Conservation (phyloP, 2,329 filamentous ascomycete genomes). For the Malbranchea zuffiana region DNA sequence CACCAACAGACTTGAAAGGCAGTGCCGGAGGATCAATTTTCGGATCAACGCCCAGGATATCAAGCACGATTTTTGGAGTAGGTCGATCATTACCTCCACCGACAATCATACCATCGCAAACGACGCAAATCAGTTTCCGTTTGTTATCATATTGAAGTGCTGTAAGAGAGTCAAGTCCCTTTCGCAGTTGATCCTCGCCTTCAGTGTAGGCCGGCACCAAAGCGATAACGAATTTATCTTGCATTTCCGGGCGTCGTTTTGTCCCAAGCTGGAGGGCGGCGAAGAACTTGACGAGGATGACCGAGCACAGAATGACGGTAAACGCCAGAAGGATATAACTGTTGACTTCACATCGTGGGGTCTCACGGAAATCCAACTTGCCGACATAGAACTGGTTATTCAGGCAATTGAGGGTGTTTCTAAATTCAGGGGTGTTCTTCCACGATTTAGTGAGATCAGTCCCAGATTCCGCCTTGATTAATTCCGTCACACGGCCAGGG, state of each 20-base stretch:
- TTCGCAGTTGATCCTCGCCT: slow-evolving; percentile 86
- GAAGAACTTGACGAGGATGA: slow-evolving; percentile 81
- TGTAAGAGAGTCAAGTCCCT: slow-evolving; percentile 87
- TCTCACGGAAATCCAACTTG: slow-evolving; percentile 70
- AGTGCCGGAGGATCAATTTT: slow-evolving; percentile 91
- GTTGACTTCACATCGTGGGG: slow-evolving; percentile 69
- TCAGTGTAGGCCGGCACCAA: slow-evolving; percentile 97
- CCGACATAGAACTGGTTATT: slow-evolving; percentile 75
- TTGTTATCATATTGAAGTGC: slow-evolving; percentile 97
- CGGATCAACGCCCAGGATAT: slow-evolving; percentile 92
- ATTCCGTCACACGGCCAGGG: slow-evolving; percentile 52
- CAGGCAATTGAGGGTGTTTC: slow-evolving; percentile 67
- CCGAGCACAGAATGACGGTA: slow-evolving; percentile 67
- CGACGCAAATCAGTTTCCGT: slow-evolving; percentile 87
- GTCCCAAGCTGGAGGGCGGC: slow-evolving; percentile 87
- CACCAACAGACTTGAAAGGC: slow-evolving; percentile 85
- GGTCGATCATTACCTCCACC: slow-evolving; percentile 92
- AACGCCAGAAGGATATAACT: slow-evolving; percentile 84
- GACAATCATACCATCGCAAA: slow-evolving; percentile 95
- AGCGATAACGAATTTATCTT: slow-evolving; percentile 98
- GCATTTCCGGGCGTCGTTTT: slow-evolving; percentile 75
- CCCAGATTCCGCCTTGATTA: slow-evolving; percentile 69
- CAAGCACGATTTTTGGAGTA: slow-evolving; percentile 93
- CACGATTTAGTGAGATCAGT: slow-evolving; percentile 61
- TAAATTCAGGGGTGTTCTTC: slow-evolving; percentile 41